Conservation (phyloP, 768 basidiomycete species). For the Calocybe gangraenosa region DNA sequence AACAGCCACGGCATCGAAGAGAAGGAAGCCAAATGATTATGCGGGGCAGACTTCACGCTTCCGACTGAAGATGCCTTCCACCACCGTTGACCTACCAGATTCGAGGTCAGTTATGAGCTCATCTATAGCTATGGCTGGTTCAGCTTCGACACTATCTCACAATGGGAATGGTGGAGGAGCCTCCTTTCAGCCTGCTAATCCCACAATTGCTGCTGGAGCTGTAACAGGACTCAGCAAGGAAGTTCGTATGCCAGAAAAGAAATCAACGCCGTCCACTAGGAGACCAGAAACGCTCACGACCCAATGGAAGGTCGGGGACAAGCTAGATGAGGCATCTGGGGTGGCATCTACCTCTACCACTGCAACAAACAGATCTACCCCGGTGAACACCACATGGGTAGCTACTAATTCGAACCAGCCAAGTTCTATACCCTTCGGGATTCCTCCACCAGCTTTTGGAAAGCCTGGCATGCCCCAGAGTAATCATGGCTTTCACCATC, state of each 20-base stretch:
- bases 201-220: too few species aligned
- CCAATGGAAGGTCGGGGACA: slow-evolving; percentile 3
- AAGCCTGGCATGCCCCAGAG: too few species aligned
- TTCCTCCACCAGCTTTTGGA: too few species aligned
- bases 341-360: too few species aligned
- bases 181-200: neutral
- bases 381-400: too few species aligned
- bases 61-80: slow-evolving; percentile 32
- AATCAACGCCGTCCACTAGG: neutral
- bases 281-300: neutral
- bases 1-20: slow-evolving; percentile 25
- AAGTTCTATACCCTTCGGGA: too few species aligned
- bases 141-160: slow-evolving; percentile 1
- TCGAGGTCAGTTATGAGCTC: slow-evolving; percentile 18
- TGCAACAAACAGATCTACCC: neutral
- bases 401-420: too few species aligned
- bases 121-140: slow-evolving; percentile 3
- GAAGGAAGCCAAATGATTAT: slow-evolving; percentile 33
- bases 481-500: too few species aligned
- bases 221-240: neutral
- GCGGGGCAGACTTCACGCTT: slow-evolving; percentile 46
- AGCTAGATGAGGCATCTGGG: too few species aligned
- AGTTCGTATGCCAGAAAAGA: neutral
- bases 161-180: slow-evolving; percentile 1
- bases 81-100: slow-evolving; percentile 16